Base-by-base conservation (phyloP, 2,329 filamentous ascomycete species). In the Colletotrichum liaoningense region DNA sequence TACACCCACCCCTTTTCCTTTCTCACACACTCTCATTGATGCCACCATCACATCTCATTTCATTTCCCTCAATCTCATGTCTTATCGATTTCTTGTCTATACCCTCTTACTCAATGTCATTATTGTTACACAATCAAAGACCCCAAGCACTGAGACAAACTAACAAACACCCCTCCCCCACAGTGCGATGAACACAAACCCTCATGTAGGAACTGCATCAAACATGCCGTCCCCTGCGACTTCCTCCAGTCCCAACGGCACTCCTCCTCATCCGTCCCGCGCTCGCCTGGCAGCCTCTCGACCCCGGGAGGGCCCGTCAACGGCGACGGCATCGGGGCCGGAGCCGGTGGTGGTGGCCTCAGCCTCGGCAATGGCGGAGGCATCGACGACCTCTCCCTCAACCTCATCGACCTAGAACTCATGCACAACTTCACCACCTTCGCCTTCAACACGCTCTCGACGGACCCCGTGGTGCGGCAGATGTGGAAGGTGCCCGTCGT, bases 341-440 rank as follows among this genome's bases (percentile, higher is more conserved):
- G 33, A 9, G 33, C 33, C 33, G 11, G 33, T 35, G 11, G 33
- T 5, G 9, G 35, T n/a, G 26, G 67, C 5, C 52, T 73, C 19
- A 38, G 62, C 33, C 62, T 62, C 11, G 49, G 59, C 59, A 59
- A 46, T 9, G 63, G 64, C 65, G 64, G 59, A 7, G 56, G 58
- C 33, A 24, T 66, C 26, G 33, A 84, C 38, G 63, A 52, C 52
- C 73, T 60, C 33, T 63, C 75, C 12, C 77, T 85, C n/a, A 84
- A 85, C 52, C 75, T 87, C 1, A 75, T 83, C 11, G 86, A 89
- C 69, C 81, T 89, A 14, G 87, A 89, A 75, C 83, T 90, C 2
- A 81, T 90, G 11, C 87, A 90, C 77, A 87, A 90, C 78, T 90
- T 84, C 74, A 84, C 83, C 42, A 86, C 84, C 0, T 85, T 84